Evolutionary conservation across 2,329 filamentous ascomycete genomes (phyloP).

Genomic region (Colletotrichum neosansevieriae): DNA sequence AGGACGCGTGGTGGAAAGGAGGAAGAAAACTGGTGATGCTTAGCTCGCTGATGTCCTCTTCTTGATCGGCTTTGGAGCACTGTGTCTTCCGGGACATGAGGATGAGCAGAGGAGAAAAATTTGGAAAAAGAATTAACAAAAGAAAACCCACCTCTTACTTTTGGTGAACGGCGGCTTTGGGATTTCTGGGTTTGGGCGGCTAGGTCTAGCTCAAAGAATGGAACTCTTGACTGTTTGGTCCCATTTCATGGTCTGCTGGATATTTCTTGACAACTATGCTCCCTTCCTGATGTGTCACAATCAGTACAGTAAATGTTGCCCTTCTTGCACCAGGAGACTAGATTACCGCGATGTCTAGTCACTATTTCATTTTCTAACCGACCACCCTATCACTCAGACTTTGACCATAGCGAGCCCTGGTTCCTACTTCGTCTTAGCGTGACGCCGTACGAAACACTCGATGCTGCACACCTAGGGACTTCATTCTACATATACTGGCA

Average conservation of each 20-base stretch:
- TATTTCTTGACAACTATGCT: not conserved
- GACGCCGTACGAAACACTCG: too few species aligned
- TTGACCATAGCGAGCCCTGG: too few species aligned
- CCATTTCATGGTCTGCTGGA: slow-evolving; percentile 12
- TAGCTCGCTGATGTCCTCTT: slow-evolving; percentile 36
- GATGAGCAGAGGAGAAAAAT: slow-evolving; percentile 28
- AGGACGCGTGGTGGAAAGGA: slow-evolving; percentile 6
- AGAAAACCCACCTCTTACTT: not conserved
- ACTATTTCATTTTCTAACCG: too few species aligned
- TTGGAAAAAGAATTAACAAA: slow-evolving; percentile 5
- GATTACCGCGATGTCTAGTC: too few species aligned
- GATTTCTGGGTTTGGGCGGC: slow-evolving; percentile 35
- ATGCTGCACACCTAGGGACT: too few species aligned
- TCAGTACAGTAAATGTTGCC: too few species aligned
- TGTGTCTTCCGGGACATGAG: slow-evolving; percentile 35
- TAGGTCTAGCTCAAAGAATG: slow-evolving; percentile 40
- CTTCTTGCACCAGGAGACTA: too few species aligned
- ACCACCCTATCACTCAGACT: too few species aligned
- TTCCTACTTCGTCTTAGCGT: too few species aligned
- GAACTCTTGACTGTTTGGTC: slow-evolving; percentile 39
- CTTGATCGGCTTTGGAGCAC: slow-evolving; percentile 33
- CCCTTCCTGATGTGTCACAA: too few species aligned
- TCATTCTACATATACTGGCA: too few species aligned
- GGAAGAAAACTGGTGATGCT: slow-evolving; percentile 21
- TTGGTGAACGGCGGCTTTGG: slow-evolving; percentile 35